phyloP scores from a whole-genome alignment of 352 stramenopile genomes.

The Phytophthora podocarpi region DNA sequence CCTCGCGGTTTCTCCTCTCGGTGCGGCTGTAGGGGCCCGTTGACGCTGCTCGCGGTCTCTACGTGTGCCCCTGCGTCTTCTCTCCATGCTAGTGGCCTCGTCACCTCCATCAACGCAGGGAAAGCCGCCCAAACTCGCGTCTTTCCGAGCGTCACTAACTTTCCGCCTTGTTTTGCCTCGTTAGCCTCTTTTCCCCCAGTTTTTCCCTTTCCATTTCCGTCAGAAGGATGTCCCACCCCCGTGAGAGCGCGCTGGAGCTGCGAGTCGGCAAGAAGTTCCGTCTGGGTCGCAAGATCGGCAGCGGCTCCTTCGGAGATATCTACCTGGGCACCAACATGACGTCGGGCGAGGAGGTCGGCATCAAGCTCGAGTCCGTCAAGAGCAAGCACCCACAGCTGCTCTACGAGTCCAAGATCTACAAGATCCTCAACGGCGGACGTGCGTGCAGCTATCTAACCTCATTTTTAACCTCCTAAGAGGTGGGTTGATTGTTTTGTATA shows the following conservation, averaged over 20 bases:
- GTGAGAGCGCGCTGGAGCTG: slow-evolving; percentile 93
- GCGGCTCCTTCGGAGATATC: slow-evolving; percentile 99
- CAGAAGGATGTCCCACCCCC: slow-evolving; percentile 61
- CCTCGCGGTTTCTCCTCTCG: background rate
- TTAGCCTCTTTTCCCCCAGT: slow-evolving; percentile 20
- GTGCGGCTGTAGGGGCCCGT: background rate
- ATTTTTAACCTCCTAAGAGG: too few species aligned
- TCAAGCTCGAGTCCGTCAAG: slow-evolving; percentile 99
- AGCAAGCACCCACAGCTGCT: slow-evolving; percentile 98
- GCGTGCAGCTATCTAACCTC: slow-evolving; percentile 51
- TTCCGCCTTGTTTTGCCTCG: background rate
- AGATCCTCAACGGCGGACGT: slow-evolving; percentile 98
- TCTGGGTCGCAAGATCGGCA: slow-evolving; percentile 99
- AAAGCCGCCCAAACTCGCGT: background rate
- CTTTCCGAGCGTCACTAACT: slow-evolving; percentile 14
- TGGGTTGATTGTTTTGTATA: background rate
- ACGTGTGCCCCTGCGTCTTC: slow-evolving; percentile 12
- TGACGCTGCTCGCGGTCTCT: background rate
- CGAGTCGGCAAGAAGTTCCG: slow-evolving; percentile 99
- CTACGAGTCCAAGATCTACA: slow-evolving; percentile 99
- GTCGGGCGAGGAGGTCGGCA: slow-evolving; percentile 98
- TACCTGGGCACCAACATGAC: slow-evolving; percentile 99
- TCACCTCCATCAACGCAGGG: background rate
- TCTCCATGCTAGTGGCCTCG: background rate
- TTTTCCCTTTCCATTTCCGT: slow-evolving; percentile 9